Conservation (phyloP, 78 protist genomes). For the Dictyostelium brefeldianum region DNA sequence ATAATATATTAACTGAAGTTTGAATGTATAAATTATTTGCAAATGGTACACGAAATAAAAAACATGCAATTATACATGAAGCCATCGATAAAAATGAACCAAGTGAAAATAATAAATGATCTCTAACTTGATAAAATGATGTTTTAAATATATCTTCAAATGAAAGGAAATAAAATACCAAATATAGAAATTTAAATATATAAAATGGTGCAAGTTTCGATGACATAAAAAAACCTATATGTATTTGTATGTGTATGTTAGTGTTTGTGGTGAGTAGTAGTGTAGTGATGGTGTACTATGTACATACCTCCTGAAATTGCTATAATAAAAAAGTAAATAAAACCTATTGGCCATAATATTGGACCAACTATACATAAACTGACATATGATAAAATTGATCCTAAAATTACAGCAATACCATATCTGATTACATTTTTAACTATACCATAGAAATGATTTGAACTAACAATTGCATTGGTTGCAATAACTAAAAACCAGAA, state of each 20-base stretch:
- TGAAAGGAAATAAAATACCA: neutral
- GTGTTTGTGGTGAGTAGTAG: too few relatives aligned
- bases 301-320: too few relatives aligned
- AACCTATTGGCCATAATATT: neutral
- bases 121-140: neutral
- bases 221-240: neutral
- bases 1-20: neutral
- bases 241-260: neutral
- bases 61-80: neutral
- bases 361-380: neutral
- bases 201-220: constrained; percentile 1
- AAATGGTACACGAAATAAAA: neutral
- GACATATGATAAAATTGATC: neutral
- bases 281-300: too few relatives aligned
- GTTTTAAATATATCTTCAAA: neutral
- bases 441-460: neutral
- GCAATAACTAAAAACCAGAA: neutral
- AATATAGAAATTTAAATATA: neutral
- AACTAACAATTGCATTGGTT: neutral
- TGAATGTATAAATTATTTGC: neutral
- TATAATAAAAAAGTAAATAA: neutral
- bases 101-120: neutral
- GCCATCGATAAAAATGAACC: neutral
- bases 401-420: neutral
- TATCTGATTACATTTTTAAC: neutral